These are phyloP conservation scores for Eimeria praecox DNA, from an alignment of 169 alveolate genomes.

Conservation along the genomic window DNA sequence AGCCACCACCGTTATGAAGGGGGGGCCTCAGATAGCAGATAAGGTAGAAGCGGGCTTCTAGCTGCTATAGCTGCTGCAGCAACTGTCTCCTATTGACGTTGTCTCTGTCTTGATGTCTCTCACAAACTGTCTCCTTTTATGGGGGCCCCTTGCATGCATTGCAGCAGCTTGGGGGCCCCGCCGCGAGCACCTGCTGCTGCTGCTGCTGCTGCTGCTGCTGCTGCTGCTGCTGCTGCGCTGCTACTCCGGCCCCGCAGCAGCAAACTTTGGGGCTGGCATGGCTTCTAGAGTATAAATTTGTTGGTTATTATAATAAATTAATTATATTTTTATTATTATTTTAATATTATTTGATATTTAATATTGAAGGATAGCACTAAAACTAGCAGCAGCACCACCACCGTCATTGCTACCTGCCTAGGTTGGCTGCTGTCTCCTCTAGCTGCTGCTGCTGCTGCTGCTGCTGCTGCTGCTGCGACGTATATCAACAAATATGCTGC, in stretches of 20 bases:
- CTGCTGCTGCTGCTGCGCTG: not conserved
- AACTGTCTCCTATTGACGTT: not conserved
- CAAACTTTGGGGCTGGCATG: constrained; percentile 25
- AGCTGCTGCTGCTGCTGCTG: no score
- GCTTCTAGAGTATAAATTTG: no score
- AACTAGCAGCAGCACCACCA: no score
- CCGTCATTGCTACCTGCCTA: no score
- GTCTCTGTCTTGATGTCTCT: constrained; percentile 30
- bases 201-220: not conserved
- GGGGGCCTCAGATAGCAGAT: constrained; percentile 33
- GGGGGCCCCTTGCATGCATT: constrained; percentile 69
- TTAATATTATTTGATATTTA: no score
- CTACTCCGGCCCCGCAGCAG: constrained; percentile 57
- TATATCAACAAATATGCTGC: no score
- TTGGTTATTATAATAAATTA: no score
- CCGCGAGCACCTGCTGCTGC: constrained; percentile 55
- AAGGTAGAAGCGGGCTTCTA: not conserved
- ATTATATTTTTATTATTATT: not conserved
- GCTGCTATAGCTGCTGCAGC: constrained; percentile 12
- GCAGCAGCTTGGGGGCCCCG: constrained; percentile 64
- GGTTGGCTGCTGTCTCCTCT: no score
- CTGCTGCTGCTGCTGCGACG: no score
- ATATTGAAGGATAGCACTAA: no score
- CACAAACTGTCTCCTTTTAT: constrained; percentile 22
- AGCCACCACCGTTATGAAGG: constrained; percentile 53